Conservation (phyloP, 805 yeast genomes). For the Scheffersomyces ergatensis region DNA sequence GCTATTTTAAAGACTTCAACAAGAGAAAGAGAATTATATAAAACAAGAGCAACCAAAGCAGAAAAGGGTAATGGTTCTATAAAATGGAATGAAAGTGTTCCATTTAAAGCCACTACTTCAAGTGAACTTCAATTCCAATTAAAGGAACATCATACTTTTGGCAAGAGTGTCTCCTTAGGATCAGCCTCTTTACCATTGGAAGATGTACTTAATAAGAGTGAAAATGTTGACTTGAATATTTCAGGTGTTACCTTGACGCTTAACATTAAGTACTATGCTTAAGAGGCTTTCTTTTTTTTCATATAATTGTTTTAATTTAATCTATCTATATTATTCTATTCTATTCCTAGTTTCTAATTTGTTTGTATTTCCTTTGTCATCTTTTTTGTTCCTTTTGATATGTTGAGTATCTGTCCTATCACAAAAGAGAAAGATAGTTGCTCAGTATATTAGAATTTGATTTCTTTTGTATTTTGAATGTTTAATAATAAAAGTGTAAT, state of each 20-base stretch:
- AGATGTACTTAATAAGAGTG: conserved; percentile 47
- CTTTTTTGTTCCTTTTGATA: not conserved
- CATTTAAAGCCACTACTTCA: conserved; percentile 65
- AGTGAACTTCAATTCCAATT: conserved; percentile 60
- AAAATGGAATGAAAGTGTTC: conserved; percentile 61
- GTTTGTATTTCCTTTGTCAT: no score
- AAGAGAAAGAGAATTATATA: conserved; percentile 57
- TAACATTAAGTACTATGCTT: conserved; percentile 27
- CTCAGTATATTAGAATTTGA: no score
- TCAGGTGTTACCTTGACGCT: conserved; percentile 43
- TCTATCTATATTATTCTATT: no score
- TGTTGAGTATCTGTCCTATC: no score
- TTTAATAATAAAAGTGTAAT: no score
- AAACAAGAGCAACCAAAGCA: conserved; percentile 57
- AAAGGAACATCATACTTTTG: conserved; percentile 67
- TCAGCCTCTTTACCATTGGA: conserved; percentile 50
- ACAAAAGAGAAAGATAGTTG: no score
- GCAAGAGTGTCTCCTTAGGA: conserved; percentile 67
- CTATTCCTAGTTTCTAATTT: no score
- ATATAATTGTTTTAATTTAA: no score
- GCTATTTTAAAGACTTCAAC: conserved; percentile 46
- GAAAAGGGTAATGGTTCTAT: conserved; percentile 41
- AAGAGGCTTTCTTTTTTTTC: no score
- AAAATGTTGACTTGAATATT: conserved; percentile 34
- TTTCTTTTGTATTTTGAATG: no score